These are phyloP conservation scores for Aspergillus caelatus DNA, from an alignment of 2,329 filamentous ascomycete genomes.

Conservation along the genomic window DNA sequence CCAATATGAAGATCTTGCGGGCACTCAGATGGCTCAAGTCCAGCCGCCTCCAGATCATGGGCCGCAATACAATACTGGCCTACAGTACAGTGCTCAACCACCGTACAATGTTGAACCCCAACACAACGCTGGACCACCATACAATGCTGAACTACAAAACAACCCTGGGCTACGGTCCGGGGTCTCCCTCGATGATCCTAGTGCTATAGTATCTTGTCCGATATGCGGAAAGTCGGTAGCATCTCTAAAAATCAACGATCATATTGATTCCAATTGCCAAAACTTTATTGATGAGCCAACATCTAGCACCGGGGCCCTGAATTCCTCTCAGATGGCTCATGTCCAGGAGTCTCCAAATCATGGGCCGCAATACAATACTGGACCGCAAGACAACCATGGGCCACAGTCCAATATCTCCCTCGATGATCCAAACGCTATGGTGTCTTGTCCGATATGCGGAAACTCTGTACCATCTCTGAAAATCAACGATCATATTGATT, in stretches of 20 bases:
- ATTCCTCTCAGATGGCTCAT: slow-evolving; percentile 38
- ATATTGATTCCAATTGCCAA: slow-evolving; percentile 83
- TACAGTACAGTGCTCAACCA: not conserved
- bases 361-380: not conserved
- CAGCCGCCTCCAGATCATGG: not conserved
- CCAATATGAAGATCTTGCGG: not conserved
- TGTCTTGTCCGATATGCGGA: slow-evolving; percentile 81
- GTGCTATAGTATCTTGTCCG: slow-evolving; percentile 70
- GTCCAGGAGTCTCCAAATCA: not conserved
- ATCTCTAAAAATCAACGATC: slow-evolving; percentile 73
- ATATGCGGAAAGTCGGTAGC: slow-evolving; percentile 69
- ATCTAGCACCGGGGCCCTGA: slow-evolving; percentile 48
- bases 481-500: slow-evolving; percentile 93
- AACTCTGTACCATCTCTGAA: slow-evolving; percentile 56
- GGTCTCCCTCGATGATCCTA: not conserved
- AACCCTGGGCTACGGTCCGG: not conserved
- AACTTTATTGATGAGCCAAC: slow-evolving; percentile 60
- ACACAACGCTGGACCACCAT: not conserved
- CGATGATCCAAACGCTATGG: slow-evolving; percentile 43
- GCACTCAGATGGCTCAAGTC: not conserved
- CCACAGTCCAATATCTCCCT: not conserved
- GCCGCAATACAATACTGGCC: not conserved
- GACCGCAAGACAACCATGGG: not conserved
- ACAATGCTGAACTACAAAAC: not conserved
- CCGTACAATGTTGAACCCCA: not conserved